A percentile compares a stretch with the other conserved stretches of the same genome.
phyloP scores from a whole-genome alignment of 768 basidiomycete species.

The Boletus rufocinnamomeus region DNA sequence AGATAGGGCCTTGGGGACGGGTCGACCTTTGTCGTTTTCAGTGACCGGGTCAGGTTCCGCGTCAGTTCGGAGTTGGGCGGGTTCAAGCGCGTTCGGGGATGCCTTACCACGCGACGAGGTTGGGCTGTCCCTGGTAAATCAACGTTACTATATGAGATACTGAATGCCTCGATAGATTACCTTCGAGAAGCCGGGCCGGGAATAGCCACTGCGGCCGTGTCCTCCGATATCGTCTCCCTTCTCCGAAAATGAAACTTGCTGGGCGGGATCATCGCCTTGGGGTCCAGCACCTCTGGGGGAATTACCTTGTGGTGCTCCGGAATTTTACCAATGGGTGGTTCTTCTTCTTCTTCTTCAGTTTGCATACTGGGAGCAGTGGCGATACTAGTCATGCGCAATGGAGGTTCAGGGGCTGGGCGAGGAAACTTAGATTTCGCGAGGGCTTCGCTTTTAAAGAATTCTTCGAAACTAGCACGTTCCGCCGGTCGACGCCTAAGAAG shows the following conservation, averaged over 20 bases:
- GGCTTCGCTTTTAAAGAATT: slow-evolving; percentile 85
- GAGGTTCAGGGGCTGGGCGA: slow-evolving; percentile 39
- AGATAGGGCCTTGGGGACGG: slow-evolving; percentile 35
- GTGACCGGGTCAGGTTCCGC: slow-evolving; percentile 9
- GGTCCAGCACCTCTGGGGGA: slow-evolving; percentile 79
- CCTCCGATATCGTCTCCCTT: slow-evolving; percentile 27
- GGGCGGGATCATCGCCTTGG: slow-evolving; percentile 78
- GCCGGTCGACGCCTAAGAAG: slow-evolving; percentile 82
- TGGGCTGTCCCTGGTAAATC: slow-evolving; percentile 11
- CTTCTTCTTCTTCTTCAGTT: slow-evolving; percentile 37
- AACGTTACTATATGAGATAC: neutral
- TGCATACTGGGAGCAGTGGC: slow-evolving; percentile 18
- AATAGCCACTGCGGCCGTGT: neutral
- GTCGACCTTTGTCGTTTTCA: slow-evolving; percentile 19
- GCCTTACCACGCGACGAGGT: slow-evolving; percentile 23
- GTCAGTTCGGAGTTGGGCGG: slow-evolving; percentile 16
- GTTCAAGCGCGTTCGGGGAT: slow-evolving; percentile 13
- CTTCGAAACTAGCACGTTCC: slow-evolving; percentile 86
- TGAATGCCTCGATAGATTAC: slow-evolving; percentile 12
- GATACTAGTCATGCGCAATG: slow-evolving; percentile 13
- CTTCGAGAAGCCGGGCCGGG: slow-evolving; percentile 20
- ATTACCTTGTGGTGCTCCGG: slow-evolving; percentile 76
- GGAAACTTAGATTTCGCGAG: slow-evolving; percentile 79
- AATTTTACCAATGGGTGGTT: slow-evolving; percentile 42
- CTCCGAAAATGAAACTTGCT: slow-evolving; percentile 76